These are phyloP conservation scores for Asterella californica DNA, from an alignment of 225 moss, liverwort and hornwort genomes.

Conservation along the genomic window DNA sequence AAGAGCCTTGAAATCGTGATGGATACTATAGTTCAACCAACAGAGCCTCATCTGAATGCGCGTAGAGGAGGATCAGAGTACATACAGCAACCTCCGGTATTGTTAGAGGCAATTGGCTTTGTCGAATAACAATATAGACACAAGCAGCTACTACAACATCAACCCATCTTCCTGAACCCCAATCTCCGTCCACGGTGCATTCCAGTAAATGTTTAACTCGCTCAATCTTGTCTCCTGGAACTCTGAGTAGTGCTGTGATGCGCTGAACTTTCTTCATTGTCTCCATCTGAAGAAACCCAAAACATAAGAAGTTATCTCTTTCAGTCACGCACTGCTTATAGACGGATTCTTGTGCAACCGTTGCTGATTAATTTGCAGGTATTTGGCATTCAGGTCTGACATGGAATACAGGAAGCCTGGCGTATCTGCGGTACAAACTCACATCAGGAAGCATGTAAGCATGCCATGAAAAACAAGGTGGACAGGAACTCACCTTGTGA, in stretches of 20 bases:
- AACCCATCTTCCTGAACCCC: constrained; percentile 96
- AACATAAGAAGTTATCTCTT: neutral
- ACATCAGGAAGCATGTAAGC: neutral
- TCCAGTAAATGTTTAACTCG: constrained; percentile 76
- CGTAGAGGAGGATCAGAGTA: neutral
- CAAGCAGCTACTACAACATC: constrained; percentile 83
- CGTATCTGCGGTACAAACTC: neutral
- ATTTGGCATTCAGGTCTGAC: neutral
- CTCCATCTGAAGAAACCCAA: constrained; percentile 42
- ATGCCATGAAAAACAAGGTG: neutral
- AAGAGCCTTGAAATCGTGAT: neutral
- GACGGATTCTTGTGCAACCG: neutral
- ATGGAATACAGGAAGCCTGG: neutral
- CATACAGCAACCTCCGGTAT: constrained; percentile 88
- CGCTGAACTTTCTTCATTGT: constrained; percentile 88
- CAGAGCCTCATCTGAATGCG: neutral
- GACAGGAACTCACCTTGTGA: constrained; percentile 15
- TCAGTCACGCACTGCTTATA: neutral
- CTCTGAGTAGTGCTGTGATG: constrained; percentile 59
- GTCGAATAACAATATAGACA: constrained; percentile 82
- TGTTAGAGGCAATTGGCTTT: constrained; percentile 78
- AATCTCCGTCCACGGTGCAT: constrained; percentile 66
- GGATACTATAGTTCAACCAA: neutral
- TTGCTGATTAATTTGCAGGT: neutral
- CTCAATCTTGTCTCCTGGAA: constrained; percentile 73